Conservation (phyloP, 352 stramenopile species). For the Phytophthora sp. region DNA sequence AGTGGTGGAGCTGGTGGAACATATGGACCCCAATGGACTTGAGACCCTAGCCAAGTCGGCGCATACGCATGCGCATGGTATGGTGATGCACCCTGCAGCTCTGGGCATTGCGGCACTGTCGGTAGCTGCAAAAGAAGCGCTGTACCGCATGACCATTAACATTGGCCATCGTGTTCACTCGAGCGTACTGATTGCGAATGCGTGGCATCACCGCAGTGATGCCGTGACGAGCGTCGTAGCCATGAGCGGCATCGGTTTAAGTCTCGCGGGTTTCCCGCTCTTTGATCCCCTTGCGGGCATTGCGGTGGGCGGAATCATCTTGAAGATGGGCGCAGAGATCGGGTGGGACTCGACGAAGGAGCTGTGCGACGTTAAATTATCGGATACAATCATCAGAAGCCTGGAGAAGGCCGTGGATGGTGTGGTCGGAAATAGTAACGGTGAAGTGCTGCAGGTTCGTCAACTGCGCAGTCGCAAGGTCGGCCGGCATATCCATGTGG, state of each 20-base stretch:
- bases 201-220: slow-evolving; percentile 93
- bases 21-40: slow-evolving; percentile 36
- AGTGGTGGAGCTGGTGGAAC: slow-evolving; percentile 30
- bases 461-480: slow-evolving; percentile 66
- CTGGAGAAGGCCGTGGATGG: slow-evolving; percentile 42
- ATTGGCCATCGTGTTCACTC: slow-evolving; percentile 92
- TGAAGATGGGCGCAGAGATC: slow-evolving; percentile 81
- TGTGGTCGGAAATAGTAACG: slow-evolving; percentile 49
- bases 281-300: slow-evolving; percentile 77
- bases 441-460: slow-evolving; percentile 50
- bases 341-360: slow-evolving; percentile 65
- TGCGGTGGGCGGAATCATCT: slow-evolving; percentile 73
- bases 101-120: slow-evolving; percentile 87
- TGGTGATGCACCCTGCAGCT: slow-evolving; percentile 65
- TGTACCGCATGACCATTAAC: slow-evolving; percentile 92
- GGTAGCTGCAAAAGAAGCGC: slow-evolving; percentile 91
- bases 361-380: slow-evolving; percentile 67
- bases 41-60: slow-evolving; percentile 36
- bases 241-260: slow-evolving; percentile 67
- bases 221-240: slow-evolving; percentile 84
- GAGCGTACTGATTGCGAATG: slow-evolving; percentile 95
- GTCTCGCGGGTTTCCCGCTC: slow-evolving; percentile 61
- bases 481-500: slow-evolving; percentile 62
- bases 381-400: slow-evolving; percentile 42
- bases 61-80: slow-evolving; percentile 28